Evolutionary conservation across 257 asterid genomes (phyloP), one percentile per base, ranked within the genome.

Genomic region (Nicotiana sylvestris): DNA sequence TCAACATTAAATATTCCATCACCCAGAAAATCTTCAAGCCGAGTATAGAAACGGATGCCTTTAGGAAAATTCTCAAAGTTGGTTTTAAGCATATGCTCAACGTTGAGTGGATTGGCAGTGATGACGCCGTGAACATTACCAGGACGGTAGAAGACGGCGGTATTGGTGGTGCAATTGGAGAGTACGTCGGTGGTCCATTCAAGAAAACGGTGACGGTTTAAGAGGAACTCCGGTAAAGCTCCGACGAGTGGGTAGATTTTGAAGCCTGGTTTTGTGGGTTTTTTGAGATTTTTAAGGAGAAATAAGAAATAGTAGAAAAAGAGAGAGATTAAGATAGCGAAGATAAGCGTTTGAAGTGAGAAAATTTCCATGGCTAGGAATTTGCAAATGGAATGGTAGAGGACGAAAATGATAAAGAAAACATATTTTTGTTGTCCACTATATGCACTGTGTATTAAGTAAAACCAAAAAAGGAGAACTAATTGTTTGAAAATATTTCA

Each of bases 201-300:
- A 33, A 91, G 94, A 87, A 92, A 95, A 37, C 94, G 98, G 90
- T 92, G 94, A 90, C 97, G 97, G 85, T 95, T 89, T 13, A 29
- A 87, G 86, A 95, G 82, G 87, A 95, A 94, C 1, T 83, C 95
- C 4, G 99, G 99, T 43, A 95, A 87, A 32, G 91, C 17, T 8
- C 99, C 99, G 56, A 94, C 65, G 8, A 92, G 4, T 1, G 98
- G 99, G 85, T 91, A 92, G 80, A 77, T 46, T 85, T 60, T 87
- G 90, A 90, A 90, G 81, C 97, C 95, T 12, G 82, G 69, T 3
- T 72, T 9, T 3, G 82, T 11, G 86, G 87, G 4, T 67, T 80
- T 33, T 33, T 43, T 30, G 6, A 35, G 72, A 27, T 78, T 25
- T 18, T 77, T 83, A 1, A 66, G 51, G 33, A 53, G 76, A 70